Evolutionary conservation across 805 yeast species (phyloP), one percentile per base, ranked within the genome.

Genomic region (Hanseniaspora thailandica): DNA sequence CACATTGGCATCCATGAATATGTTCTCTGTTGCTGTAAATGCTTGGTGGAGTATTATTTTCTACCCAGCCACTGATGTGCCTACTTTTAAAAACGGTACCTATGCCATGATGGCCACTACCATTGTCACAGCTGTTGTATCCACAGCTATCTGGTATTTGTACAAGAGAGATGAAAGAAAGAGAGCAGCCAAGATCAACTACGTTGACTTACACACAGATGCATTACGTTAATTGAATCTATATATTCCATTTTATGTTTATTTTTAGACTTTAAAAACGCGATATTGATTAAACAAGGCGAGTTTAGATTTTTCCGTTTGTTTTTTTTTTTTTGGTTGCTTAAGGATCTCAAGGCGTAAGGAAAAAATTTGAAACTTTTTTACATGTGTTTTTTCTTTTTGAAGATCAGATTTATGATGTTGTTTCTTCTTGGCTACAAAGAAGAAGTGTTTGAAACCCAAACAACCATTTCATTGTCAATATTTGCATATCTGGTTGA

Each of bases 31-130:
- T 59, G 80, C 81, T 2, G 78, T 78, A 8, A 79, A 78, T 61
- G 81, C 82, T 2, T 79, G 83, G 83, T 78, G 82, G 81, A 70
- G 78, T 1, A 55, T 80, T 17, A 47, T 79, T 2, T 77, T 80
- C 59, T 80, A 70, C 57, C 64, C 72, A 25, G 81, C 82, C 1
- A 64, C 71, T 5, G 70, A 72, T 40, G 81, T 71, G 1, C 83
- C 83, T 1, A 63, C 67, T 45, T 78, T 74, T 56, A 66, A 63
- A 49, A 73, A 71, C 45, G 84, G 83, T 17, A 73, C 78, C 53
- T 76, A 72, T 57, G 82, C 84, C 0, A 73, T 80, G 74, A 61
- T 79, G 53, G 77, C 75, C 3, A 78, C 84, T 1, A 68, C 76
- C 0, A 56, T 71, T 2, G 63, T 71, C 1, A 70, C 77, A 49